These are phyloP conservation scores for Monosporozyma siamensis DNA, from an alignment of 805 yeast genomes.

Conservation along the genomic window DNA sequence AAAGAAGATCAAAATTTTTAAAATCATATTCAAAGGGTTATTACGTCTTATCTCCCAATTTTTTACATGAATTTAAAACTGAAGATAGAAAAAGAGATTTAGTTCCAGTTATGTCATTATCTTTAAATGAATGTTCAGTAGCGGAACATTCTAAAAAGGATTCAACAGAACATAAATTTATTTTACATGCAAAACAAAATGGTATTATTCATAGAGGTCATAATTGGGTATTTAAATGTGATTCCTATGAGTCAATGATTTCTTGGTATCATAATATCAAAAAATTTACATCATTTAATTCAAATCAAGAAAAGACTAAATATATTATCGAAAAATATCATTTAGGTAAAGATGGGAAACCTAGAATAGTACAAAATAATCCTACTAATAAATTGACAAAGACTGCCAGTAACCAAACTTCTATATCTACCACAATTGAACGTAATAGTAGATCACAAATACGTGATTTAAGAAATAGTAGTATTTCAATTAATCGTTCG, in stretches of 20 bases:
- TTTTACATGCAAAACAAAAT: constrained; percentile 62
- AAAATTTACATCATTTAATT: constrained; percentile 50
- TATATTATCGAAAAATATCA: constrained; percentile 25
- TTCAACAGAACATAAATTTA: constrained; percentile 57
- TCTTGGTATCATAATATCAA: constrained; percentile 78
- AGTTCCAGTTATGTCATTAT: constrained; percentile 71
- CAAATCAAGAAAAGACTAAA: constrained; percentile 50
- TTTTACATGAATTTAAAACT: constrained; percentile 82
- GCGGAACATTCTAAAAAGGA: constrained; percentile 73
- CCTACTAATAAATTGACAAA: background rate
- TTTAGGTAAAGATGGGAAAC: constrained; percentile 7
- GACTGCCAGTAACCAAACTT: background rate
- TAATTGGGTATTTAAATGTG: constrained; percentile 93
- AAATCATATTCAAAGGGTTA: constrained; percentile 87
- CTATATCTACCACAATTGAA: background rate
- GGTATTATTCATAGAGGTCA: constrained; percentile 75
- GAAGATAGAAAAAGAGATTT: constrained; percentile 75
- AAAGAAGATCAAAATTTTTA: constrained; percentile 82
- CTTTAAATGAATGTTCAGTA: constrained; percentile 70
- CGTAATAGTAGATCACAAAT: background rate
- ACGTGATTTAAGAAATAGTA: background rate
- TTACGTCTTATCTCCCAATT: constrained; percentile 84
- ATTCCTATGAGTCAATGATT: constrained; percentile 67
- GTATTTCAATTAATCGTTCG: background rate
- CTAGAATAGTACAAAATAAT: background rate